Evolutionary conservation across 805 yeast genomes (phyloP).

Genomic region (Metschnikowia reukaufii): DNA sequence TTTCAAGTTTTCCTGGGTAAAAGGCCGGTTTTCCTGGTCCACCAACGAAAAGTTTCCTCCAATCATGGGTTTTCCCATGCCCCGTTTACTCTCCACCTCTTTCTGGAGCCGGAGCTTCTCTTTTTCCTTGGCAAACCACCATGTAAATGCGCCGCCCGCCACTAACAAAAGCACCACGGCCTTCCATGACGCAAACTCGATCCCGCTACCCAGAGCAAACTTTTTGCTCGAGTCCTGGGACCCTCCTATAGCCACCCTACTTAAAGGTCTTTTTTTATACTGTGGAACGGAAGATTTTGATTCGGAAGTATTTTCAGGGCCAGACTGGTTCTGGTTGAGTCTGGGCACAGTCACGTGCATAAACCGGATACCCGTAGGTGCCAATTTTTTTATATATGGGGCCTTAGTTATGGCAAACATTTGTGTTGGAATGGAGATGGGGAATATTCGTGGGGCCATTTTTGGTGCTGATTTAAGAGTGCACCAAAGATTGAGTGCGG

Average conservation of each 20-base stretch:
- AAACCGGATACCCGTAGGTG: constrained; percentile 4
- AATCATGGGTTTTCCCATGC: constrained; percentile 86
- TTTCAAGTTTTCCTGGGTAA: constrained; percentile 73
- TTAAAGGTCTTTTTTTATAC: constrained; percentile 57
- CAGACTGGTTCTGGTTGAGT: constrained; percentile 7
- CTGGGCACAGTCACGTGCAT: constrained; percentile 4
- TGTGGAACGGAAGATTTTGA: background rate
- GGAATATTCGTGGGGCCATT: too few relatives aligned
- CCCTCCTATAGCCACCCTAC: constrained; percentile 79
- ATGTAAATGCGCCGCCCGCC: constrained; percentile 72
- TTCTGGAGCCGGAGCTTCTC: constrained; percentile 68
- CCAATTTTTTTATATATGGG: background rate
- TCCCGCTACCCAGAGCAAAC: constrained; percentile 40
- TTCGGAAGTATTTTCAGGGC: background rate
- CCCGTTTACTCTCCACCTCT: constrained; percentile 82
- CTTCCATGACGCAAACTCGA: constrained; percentile 84
- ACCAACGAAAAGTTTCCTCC: constrained; percentile 84
- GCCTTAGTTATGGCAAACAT: constrained; percentile 5
- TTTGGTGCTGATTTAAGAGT: too few relatives aligned
- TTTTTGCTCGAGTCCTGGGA: constrained; percentile 33
- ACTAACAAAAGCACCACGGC: constrained; percentile 65
- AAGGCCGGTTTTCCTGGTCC: constrained; percentile 68
- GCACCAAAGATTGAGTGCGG: too few relatives aligned
- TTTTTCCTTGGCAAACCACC: constrained; percentile 74
- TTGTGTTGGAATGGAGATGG: too few relatives aligned